Evolutionary conservation across 306 rosid genomes (phyloP).

Genomic region (Castanea sativa): DNA sequence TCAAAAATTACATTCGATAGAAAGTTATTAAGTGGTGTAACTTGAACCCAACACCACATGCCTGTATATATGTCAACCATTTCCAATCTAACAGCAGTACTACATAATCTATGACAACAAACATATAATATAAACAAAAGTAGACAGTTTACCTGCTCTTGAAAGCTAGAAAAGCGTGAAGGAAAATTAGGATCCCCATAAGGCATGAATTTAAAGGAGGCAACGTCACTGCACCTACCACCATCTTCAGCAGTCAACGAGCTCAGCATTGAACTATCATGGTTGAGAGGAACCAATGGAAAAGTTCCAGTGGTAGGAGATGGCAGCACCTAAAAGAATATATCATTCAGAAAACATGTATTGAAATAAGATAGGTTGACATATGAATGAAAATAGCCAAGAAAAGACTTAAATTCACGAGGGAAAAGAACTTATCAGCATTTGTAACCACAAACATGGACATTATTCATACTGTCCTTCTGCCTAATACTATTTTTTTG

Average conservation of each 20-base stretch:
- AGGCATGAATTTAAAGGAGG: constrained; percentile 30
- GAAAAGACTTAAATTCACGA: not conserved
- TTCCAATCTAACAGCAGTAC: no score
- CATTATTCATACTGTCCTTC: not conserved
- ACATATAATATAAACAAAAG: not conserved
- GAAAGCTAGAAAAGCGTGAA: constrained; percentile 25
- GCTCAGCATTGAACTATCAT: constrained; percentile 28
- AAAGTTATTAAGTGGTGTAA: no score
- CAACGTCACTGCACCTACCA: constrained; percentile 17
- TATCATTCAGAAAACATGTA: not conserved
- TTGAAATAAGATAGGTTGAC: not conserved
- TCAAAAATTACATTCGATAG: no score
- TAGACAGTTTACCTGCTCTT: constrained; percentile 44
- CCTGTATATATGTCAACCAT: no score
- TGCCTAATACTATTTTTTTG: not conserved
- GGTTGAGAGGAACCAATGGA: constrained; percentile 28
- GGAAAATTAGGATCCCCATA: constrained; percentile 23
- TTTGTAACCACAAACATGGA: not conserved
- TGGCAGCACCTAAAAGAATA: constrained; percentile 51
- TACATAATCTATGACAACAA: no score
- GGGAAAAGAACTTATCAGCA: not conserved
- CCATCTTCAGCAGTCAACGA: constrained; percentile 27
- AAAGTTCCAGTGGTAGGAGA: constrained; percentile 88
- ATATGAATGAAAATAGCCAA: not conserved
- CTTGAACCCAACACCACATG: no score